Evolutionary conservation across 495 filamentous ascomycete species (phyloP), one percentile per base, ranked within the genome.

Genomic region (Xylaria venustula): DNA sequence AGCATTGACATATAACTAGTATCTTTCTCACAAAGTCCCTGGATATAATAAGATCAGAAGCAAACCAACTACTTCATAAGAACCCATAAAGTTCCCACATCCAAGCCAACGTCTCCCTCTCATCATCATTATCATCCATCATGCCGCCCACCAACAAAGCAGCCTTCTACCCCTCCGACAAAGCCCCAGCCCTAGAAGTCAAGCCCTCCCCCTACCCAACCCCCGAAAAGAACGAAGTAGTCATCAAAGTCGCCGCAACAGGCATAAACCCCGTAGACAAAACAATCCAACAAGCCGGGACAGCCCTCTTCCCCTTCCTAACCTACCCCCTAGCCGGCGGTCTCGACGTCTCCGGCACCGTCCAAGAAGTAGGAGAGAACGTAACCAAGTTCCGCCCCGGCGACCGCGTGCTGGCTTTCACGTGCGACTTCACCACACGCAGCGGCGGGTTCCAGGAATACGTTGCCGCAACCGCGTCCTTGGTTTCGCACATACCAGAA

Each of bases 311-410:
- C 0, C 66, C 57, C 23, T 62, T 40, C 40, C 57, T 74, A 7
- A 28, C 60, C 2, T 83, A 80, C 46, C 83, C 83, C 0, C 63
- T 66, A 11, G 66, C 81, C 20, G 68, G 82, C 4, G 83, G 85
- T 30, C 59, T 58, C 51, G 87, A 88, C 62, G 67, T 83, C 22
- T 75, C 81, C 1, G 87, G 87, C 20, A 75, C 73, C 2, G 73
- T 88, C 9, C 72, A 67, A 9, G 75, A 70, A 25, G 74, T 83
- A 30, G 85, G 85, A 15, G 51, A 64, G 0, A 67, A 36, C 12
- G 80, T 81, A 2, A 77, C 64, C 32, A 59, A 63, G 0, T 81
- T 85, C 73, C 75, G 78, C 40, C 15, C 54, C 0, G 80, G 82
- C 14, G 81, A 84, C 58, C 72, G 78, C 12, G 77, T 82, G 5